Conservation (phyloP, 2,329 filamentous ascomycete species). For the Nothophaeocryptopus gaeumannii region DNA sequence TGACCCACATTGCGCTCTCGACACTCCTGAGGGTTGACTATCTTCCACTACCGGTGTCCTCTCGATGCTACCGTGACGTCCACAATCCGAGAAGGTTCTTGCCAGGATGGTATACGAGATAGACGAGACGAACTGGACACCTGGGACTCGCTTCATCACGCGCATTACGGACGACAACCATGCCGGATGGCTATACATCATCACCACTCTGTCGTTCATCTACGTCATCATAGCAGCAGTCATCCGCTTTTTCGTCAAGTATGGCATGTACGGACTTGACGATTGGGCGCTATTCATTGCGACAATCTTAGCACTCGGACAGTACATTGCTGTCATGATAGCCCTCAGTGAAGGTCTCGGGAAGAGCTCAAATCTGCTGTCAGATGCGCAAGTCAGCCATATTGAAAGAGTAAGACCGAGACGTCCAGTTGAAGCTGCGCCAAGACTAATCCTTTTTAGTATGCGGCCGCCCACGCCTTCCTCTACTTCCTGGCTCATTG, state of each 20-base stretch:
- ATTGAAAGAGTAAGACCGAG: slow-evolving; percentile 13
- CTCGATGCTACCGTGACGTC: no score
- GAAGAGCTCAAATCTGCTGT: slow-evolving; percentile 11
- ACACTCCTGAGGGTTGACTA: no score
- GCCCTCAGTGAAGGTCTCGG: slow-evolving; percentile 22
- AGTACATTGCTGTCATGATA: slow-evolving; percentile 25
- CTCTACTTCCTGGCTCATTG: slow-evolving; percentile 19
- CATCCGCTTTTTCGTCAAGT: slow-evolving; percentile 23
- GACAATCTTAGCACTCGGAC: slow-evolving; percentile 23
- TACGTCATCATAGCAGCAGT: slow-evolving; percentile 19
- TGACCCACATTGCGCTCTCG: no score
- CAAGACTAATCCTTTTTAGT: slow-evolving; percentile 10
- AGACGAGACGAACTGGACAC: slow-evolving; percentile 17
- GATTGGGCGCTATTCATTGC: slow-evolving; percentile 30
- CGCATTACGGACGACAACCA: slow-evolving; percentile 19
- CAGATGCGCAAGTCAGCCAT: slow-evolving; percentile 3
- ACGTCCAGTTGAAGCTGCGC: background rate
- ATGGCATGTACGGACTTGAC: slow-evolving; percentile 27
- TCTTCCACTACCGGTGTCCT: no score
- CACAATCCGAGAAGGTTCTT: background rate
- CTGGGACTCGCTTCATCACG: slow-evolving; percentile 20
- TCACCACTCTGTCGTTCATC: slow-evolving; percentile 20
- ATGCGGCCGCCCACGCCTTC: slow-evolving; percentile 13
- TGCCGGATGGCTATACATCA: slow-evolving; percentile 23
- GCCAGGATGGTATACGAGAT: slow-evolving; percentile 6